Conservation (phyloP, 1,284 basidiomycete species). For the Heterobasidion irregulare region DNA sequence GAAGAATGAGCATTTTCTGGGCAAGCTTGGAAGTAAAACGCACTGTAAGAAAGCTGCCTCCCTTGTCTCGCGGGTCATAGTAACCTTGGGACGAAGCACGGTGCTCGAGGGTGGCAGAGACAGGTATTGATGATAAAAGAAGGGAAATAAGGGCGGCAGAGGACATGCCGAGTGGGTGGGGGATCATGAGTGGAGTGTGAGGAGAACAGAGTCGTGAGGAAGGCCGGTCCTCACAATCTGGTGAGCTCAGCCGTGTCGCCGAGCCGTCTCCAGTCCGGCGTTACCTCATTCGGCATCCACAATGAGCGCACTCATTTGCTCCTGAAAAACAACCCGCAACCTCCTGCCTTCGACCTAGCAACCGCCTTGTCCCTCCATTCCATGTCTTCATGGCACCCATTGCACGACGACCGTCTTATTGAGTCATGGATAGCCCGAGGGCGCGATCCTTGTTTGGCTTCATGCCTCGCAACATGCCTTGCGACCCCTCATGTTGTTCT, state of each 20-base stretch:
- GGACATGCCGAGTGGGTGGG: constrained; percentile 20
- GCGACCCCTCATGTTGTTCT: no score
- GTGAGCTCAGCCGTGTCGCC: neutral
- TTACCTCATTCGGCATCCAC: neutral
- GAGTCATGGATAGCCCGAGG: no score
- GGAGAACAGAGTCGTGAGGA: neutral
- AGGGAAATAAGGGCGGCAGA: constrained; percentile 15
- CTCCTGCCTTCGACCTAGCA: neutral
- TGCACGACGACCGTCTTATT: no score
- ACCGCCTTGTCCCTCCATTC: neutral
- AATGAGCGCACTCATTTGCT: neutral
- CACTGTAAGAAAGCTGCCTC: constrained; percentile 42
- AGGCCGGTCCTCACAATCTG: neutral
- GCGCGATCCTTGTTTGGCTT: no score
- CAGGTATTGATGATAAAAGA: constrained; percentile 16
- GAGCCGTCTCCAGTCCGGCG: neutral
- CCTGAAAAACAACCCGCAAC: neutral
- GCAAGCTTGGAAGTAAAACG: constrained; percentile 10
- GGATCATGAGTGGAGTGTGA: constrained; percentile 3
- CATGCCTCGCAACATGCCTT: no score
- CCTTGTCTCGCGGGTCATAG: constrained; percentile 30
- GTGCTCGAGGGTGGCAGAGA: constrained; percentile 8
- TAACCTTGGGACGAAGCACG: constrained; percentile 31
- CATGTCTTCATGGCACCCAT: no score
- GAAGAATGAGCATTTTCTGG: constrained; percentile 1